A percentile compares a stretch with the other conserved stretches of the same genome.
phyloP scores from a whole-genome alignment of 805 yeast genomes.

The Candida insectalens region DNA sequence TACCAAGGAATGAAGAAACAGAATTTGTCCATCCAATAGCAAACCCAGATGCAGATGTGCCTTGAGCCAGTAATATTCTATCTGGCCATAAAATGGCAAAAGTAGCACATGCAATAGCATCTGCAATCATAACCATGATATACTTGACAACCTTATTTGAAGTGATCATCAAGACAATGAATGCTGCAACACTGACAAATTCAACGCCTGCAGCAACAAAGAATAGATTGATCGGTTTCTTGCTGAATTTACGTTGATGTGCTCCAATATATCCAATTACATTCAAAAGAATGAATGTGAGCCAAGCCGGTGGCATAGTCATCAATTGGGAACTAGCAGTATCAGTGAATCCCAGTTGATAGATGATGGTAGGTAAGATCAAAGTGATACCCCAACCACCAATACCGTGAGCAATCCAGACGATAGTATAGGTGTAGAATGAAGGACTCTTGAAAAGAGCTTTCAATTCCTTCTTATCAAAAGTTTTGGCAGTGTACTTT shows the following conservation, averaged over 20 bases:
- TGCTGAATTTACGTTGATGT: background rate
- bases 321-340: constrained; percentile 14
- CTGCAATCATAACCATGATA: background rate
- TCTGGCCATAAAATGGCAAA: background rate
- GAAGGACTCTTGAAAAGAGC: constrained; percentile 3
- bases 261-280: background rate
- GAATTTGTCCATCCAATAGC: background rate
- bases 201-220: background rate
- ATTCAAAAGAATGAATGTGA: constrained; percentile 3
- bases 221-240: background rate
- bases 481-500: constrained; percentile 3
- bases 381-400: constrained; percentile 5
- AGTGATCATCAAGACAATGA: background rate
- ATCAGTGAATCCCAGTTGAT: constrained; percentile 14
- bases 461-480: constrained; percentile 2
- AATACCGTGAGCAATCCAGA: constrained; percentile 2
- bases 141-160: background rate
- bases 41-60: background rate
- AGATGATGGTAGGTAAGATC: constrained; percentile 15
- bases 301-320: constrained; percentile 12
- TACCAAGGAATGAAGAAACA: background rate
- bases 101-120: background rate
- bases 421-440: constrained; percentile 2
- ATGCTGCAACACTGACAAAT: background rate
- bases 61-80: background rate